phyloP scores from a whole-genome alignment of 73 alveolate genomes.

The Paramecium primaurelia region DNA sequence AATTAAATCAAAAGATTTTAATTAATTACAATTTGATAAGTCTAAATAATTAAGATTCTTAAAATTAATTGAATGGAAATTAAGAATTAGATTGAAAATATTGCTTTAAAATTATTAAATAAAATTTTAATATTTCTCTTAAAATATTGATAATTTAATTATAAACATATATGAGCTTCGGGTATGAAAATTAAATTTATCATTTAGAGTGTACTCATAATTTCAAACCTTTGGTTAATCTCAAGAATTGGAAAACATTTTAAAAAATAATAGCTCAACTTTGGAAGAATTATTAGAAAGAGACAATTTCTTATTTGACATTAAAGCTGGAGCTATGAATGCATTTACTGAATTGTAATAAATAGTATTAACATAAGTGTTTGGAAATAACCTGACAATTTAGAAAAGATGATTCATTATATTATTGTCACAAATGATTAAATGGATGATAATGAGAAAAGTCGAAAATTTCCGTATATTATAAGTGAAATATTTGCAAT shows the following conservation, averaged over 20 bases:
- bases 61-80: neutral
- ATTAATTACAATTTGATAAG: neutral
- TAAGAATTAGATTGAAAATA: neutral
- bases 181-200: neutral
- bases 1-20: neutral
- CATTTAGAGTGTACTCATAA: neutral
- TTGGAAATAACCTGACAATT: constrained; percentile 13
- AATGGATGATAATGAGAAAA: neutral
- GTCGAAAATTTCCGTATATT: neutral
- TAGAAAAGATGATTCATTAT: neutral
- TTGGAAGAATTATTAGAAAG: constrained; percentile 38
- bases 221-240: constrained; percentile 36
- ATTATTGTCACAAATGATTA: neutral
- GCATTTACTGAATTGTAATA: constrained; percentile 39
- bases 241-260: constrained; percentile 17
- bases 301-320: constrained; percentile 36
- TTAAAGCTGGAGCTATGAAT: constrained; percentile 43
- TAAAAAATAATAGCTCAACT: neutral
- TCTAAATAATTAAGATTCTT: neutral
- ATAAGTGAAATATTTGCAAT: constrained; percentile 38
- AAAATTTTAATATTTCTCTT: neutral
- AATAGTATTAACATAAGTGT: neutral
- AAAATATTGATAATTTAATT: neutral
- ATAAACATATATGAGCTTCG: constrained; percentile 32
- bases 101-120: neutral